These are phyloP conservation scores for apple (Malus domestica) DNA, from an alignment of 306 rosid genomes.

Conservation along the genomic window ASM211411v1 NC_041790.1:1357001-1357500, in stretches of 20 bases:
- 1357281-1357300: slow-evolving; percentile 46
- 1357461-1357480: slow-evolving; percentile 1
- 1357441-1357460: not conserved
- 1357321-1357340: not conserved
- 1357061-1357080: not conserved
- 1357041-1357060: slow-evolving; percentile 50
- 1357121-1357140: not conserved
- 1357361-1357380: not conserved
- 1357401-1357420: not conserved
- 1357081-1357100: not conserved
- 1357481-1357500: not conserved
- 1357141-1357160: fast-evolving
- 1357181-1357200: not conserved
- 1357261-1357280: slow-evolving; percentile 54
- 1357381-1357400: not conserved
- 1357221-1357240: slow-evolving; percentile 49
- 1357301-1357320: slow-evolving; percentile 36
- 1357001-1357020: slow-evolving; percentile 53
- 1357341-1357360: not conserved
- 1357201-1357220: not conserved
- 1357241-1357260: slow-evolving; percentile 50
- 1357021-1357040: slow-evolving; percentile 65
- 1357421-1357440: not conserved
- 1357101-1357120: not conserved
- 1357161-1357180: not conserved